Evolutionary conservation across 2,329 filamentous ascomycete species (phyloP), one percentile per base, ranked within the genome.

Genomic region (Colletotrichum euphorbiae): DNA sequence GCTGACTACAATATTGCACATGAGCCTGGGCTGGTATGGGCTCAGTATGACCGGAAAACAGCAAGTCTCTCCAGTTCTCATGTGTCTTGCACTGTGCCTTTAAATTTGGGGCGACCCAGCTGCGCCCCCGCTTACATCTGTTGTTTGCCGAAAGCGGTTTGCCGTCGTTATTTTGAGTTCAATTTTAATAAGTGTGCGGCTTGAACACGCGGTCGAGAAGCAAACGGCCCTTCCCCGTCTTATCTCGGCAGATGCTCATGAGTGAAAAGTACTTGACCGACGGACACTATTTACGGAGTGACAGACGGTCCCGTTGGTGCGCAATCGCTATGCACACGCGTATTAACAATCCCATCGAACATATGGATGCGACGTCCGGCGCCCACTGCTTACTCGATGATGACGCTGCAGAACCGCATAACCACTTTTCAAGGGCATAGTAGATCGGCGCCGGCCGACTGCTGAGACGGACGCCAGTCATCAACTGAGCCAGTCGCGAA

Each of bases 341-440:
- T 24, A 45, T 33, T 33, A 36, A 42, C 33, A 51, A 50, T 42
- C 19, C 61, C 54, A 33, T 51, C 52, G n/a, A 13, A 58, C 28
- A 59, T 31, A 57, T 59, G 36, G 54, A 59, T 51, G 62, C 62
- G 45, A 36, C 43, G 58, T 58, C 43, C 54, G 45, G 54, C 58
- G 24, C n/a, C 24, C 62, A 51, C 28, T 19, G 38, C 28, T 60
- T 60, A 61, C 55, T 38, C 38, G 46, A 61, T 65, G 55, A 65
- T 61, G 62, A 65, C 55, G 62, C 56, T 61, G 46, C 62, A 65
- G 55, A 65, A 65, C 55, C 33, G 17, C 56, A 19, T 52, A 36
- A 38, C 42, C 24, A 61, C 46, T 17, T 31, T 12, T 8, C 45
- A n/a, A 60, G 38, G n/a, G 55, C 48, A 33, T 52, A 31, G 50